phyloP scores from a whole-genome alignment of 257 asterid genomes.

The Ajuga chamaepitys region DNA sequence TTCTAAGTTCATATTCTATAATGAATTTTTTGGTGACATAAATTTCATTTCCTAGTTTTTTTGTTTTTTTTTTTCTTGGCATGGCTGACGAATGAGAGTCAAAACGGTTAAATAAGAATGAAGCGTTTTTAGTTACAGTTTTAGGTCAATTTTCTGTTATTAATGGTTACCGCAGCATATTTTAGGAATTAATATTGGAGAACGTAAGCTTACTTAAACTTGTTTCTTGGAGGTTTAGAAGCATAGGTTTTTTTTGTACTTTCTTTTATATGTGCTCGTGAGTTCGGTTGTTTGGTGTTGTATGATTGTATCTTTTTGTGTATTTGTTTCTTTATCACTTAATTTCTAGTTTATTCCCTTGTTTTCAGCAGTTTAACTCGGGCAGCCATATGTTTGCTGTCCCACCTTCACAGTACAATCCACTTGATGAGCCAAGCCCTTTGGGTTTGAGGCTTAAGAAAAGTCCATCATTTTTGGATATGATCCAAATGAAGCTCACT shows the following conservation, averaged over 20 bases:
- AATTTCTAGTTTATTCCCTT: not conserved
- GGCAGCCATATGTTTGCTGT: constrained; percentile 22
- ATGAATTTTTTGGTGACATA: not conserved
- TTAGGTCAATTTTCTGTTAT: not conserved
- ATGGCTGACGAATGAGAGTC: not conserved
- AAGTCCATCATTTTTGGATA: constrained; percentile 67
- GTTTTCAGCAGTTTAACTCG: constrained; percentile 26
- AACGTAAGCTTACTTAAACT: not conserved
- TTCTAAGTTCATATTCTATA: not conserved
- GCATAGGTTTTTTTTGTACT: not conserved
- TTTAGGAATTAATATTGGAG: not conserved
- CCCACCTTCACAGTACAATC: constrained; percentile 42
- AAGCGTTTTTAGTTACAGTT: not conserved
- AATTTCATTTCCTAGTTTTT: not conserved
- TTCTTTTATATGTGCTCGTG: not conserved
- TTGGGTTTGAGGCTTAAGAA: constrained; percentile 64
- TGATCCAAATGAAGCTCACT: constrained; percentile 63
- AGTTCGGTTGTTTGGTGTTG: not conserved
- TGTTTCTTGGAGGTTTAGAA: constrained; percentile 4
- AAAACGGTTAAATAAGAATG: not conserved
- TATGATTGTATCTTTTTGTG: not conserved
- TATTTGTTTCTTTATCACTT: not conserved
- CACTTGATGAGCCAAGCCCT: constrained; percentile 74
- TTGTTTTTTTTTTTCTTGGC: too few relatives aligned
- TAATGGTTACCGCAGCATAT: not conserved